phyloP scores from a whole-genome alignment of 108 stramenopile species.

The Asterionellopsis glacialis region DNA sequence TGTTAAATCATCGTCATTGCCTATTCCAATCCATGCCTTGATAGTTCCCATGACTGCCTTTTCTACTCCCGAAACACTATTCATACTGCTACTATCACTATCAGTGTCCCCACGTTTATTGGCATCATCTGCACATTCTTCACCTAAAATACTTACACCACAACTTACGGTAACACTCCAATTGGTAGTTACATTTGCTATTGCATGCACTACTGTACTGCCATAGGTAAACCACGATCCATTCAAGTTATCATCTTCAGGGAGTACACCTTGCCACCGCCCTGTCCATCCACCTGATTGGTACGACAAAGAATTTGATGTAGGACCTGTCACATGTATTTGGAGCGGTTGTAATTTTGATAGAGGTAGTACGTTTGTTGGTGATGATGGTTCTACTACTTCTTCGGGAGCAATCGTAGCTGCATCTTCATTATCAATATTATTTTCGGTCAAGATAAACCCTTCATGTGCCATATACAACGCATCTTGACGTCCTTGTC shows the following conservation, averaged over 20 bases:
- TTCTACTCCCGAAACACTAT: background rate
- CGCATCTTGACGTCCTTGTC: conserved; percentile 31
- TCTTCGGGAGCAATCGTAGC: no score
- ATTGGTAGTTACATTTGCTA: conserved; percentile 1
- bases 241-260: conserved; percentile 15
- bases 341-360: conserved; percentile 9
- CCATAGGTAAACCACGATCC: conserved; percentile 36
- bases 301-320: conserved; percentile 43
- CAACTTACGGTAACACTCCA: conserved; percentile 33
- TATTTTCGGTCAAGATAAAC: conserved; percentile 64
- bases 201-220: conserved; percentile 35
- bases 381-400: no score
- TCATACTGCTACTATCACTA: background rate
- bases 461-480: conserved; percentile 57
- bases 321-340: conserved; percentile 77
- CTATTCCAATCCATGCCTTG: conserved; percentile 2
- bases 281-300: conserved; percentile 77
- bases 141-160: conserved; percentile 47
- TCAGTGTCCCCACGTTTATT: background rate
- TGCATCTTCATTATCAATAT: conserved; percentile 3
- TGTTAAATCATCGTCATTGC: conserved; percentile 7
- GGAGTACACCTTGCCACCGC: conserved; percentile 73
- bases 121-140: conserved; percentile 25
- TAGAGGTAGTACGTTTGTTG: conserved; percentile 24
- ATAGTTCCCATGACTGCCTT: background rate